Base-by-base conservation (phyloP, 1,284 basidiomycete genomes). In the Blastosporella zonata region DNA sequence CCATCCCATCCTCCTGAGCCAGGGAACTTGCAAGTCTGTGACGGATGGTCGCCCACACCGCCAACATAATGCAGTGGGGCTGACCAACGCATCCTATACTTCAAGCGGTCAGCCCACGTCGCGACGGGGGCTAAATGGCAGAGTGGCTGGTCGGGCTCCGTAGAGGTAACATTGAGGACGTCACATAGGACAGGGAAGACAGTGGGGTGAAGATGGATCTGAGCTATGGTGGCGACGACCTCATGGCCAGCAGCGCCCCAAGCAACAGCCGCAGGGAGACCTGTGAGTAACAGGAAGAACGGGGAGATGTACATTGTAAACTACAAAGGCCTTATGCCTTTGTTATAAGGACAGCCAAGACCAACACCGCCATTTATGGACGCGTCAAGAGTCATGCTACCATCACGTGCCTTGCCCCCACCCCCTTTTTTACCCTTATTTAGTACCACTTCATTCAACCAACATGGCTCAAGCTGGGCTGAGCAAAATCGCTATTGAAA, bases 151-250 rank as follows among this genome's bases (percentile, higher is more conserved):
- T 64, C 57, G 0, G 70, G 68, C 44, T 70, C 62, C 7, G 55
- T 51, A 13, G 65, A 67, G 48, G 77, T 73, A 36, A 67, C 66
- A 50, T 82, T 80, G 55, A 95, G 82, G 53, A 88, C 76, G 33
- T 72, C 66, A 60, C 90, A 93, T 44, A 97, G 72, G 37, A 75
- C 74, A 6, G 81, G 75, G 46, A 86, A 75, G 1, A 89, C 86
- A 2, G 72, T 72, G 0, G 90, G 90, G 62, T 92, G 81, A 3
- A 97, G 77, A 65, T 96, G 84, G 47, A 93, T 90, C 65, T 97
- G 90, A 0, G 94, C 93, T 49, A 97, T 92, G 4, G 93, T 94
- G 1, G 93, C 94, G 1, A 93, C 82, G 39, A 96, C 88, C 70
- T 95, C 88, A 59, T 97, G 93, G 12, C 93, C 93, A 78, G 61